Conservation (phyloP, 768 basidiomycete genomes). For the Auriculariales sp. region DNA sequence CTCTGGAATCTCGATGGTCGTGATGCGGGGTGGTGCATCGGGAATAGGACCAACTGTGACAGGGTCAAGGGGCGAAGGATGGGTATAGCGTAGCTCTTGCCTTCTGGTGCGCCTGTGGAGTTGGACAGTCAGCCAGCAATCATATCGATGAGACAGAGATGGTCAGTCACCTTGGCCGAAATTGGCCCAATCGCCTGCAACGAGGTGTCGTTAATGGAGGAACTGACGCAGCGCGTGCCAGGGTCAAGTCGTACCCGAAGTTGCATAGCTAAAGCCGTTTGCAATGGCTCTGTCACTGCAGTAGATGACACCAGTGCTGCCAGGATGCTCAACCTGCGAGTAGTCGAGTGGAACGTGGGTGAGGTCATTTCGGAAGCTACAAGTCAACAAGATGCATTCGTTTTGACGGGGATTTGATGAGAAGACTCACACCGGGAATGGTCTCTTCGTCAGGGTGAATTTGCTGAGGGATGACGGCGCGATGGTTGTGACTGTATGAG, state of each 20-base stretch:
- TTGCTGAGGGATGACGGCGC: conserved; percentile 50
- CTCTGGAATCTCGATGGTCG: conserved; percentile 44
- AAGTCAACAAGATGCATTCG: background rate
- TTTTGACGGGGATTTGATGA: too few relatives aligned
- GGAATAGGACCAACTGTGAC: conserved; percentile 75
- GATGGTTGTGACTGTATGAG: conserved; percentile 43
- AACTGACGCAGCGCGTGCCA: background rate
- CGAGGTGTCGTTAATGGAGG: conserved; percentile 28
- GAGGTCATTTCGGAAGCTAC: background rate
- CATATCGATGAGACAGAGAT: too few relatives aligned
- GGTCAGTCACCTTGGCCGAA: conserved; percentile 93
- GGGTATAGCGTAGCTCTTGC: background rate
- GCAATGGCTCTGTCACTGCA: conserved; percentile 92
- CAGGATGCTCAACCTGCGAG: conserved; percentile 71
- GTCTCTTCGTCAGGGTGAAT: conserved; percentile 81
- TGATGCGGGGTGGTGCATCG: conserved; percentile 50
- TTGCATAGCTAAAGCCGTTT: conserved; percentile 67
- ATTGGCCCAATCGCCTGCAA: conserved; percentile 59
- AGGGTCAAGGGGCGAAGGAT: conserved; percentile 6
- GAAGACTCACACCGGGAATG: conserved; percentile 76
- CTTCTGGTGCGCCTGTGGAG: conserved; percentile 9
- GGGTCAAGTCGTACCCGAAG: background rate
- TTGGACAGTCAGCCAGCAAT: too few relatives aligned
- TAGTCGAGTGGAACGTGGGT: background rate
- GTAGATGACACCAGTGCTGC: conserved; percentile 48